phyloP scores from a whole-genome alignment of 1,139 yeast genomes.

The Candida sp. region DNA sequence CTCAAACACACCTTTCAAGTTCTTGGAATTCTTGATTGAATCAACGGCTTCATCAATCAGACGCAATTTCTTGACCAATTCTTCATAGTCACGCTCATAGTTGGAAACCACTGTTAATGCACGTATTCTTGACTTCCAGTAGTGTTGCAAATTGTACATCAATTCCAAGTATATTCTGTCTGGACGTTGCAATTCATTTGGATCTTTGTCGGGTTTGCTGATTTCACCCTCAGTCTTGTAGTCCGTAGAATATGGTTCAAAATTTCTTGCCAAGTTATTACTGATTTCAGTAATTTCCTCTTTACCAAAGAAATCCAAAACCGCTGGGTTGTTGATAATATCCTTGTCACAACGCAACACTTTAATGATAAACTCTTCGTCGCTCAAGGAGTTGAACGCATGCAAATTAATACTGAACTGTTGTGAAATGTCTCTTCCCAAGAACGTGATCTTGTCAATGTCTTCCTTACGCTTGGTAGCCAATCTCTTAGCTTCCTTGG shows the following conservation, averaged over 20 bases:
- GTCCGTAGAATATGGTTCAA: constrained; percentile 69
- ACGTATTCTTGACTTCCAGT: constrained; percentile 82
- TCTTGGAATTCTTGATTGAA: constrained; percentile 58
- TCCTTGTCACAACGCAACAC: constrained; percentile 67
- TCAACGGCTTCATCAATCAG: constrained; percentile 69
- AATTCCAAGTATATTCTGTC: constrained; percentile 77
- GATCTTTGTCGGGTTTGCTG: constrained; percentile 73
- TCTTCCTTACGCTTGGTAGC: constrained; percentile 53
- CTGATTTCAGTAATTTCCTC: constrained; percentile 72
- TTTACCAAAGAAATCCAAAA: constrained; percentile 72
- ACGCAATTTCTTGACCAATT: constrained; percentile 61
- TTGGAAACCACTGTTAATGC: constrained; percentile 63
- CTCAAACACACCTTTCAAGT: constrained; percentile 69
- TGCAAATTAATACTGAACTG: constrained; percentile 83
- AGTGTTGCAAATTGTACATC: constrained; percentile 75
- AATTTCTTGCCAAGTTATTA: constrained; percentile 61
- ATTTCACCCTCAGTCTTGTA: constrained; percentile 46
- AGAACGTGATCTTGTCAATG: constrained; percentile 57
- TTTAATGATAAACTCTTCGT: constrained; percentile 58
- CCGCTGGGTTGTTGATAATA: constrained; percentile 59
- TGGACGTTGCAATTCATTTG: constrained; percentile 73
- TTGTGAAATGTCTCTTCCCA: constrained; percentile 74
- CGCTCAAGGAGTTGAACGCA: constrained; percentile 55
- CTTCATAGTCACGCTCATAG: constrained; percentile 76
- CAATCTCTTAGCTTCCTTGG: constrained; percentile 68